Evolutionary conservation across 2,329 filamentous ascomycete genomes (phyloP), one percentile per base, ranked within the genome.

Genomic region (Arthrobotrys pseudoclavata): DNA sequence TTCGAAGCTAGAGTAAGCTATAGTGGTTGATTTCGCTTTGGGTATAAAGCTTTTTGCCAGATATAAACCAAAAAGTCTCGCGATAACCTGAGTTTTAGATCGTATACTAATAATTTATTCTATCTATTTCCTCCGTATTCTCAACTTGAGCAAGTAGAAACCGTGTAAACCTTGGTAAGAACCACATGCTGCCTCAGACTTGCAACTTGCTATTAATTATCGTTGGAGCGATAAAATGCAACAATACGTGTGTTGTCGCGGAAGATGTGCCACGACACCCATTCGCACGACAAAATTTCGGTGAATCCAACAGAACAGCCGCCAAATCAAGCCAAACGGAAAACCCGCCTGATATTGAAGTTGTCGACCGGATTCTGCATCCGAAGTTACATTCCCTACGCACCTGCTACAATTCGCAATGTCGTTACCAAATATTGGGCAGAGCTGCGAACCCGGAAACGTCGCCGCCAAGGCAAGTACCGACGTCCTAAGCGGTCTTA

Each of bases 401-500:
- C 31, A 40, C 29, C 18, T 22, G 34, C 10, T n/a, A 20, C 55
- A 24, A 60, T 60, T 13, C 52, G 18, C 31, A 15, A 60, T 60
- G 55, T 20, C 34, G 55, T 24, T 40, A 60, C 55, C 55, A 22
- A 60, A 34, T 26, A 7, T 24, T 42, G 20, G 34, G 55, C 0
- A 60, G 55, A 26, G 12, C 55, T 13, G 55, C 34, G 55, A 60
- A 60, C 55, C 55, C 12, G 55, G 55, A 26, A 42, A 42, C 20
- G 34, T 42, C 55, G 55, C 55, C 34, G 55, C 55, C 55, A 60
- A 60, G 55, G 12, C 34, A 15, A 60, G 55, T 60, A 60, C 55
- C 55, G 20, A 60, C 55, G 34, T 22, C 55, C 55, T 20, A 60
- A 60, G 34, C 13, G 20, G 63, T 45, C 48, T 40, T 37, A n/a